Evolutionary conservation across 176 grass and related monocot genomes (phyloP).

Genomic region (Eleusine indica): DNA sequence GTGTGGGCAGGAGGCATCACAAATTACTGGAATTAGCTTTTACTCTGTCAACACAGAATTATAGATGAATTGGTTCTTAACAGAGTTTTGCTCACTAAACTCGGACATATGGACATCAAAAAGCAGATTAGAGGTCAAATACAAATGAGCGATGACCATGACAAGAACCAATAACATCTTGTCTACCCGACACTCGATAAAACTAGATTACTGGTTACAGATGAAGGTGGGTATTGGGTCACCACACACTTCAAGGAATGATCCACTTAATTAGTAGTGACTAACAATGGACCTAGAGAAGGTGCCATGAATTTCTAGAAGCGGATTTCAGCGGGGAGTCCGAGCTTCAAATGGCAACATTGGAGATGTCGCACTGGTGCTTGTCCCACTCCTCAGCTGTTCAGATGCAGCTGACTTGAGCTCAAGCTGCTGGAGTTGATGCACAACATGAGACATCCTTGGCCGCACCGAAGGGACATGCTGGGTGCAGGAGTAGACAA

Average conservation of each 20-base stretch:
- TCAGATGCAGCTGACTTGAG: slow-evolving; percentile 64
- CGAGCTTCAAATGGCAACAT: slow-evolving; percentile 91
- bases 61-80: not conserved
- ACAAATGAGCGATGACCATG: slow-evolving; percentile 25
- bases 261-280: not conserved
- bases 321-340: slow-evolving; percentile 55
- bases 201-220: slow-evolving; percentile 31
- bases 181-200: slow-evolving; percentile 1
- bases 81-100: not conserved
- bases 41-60: not conserved
- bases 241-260: slow-evolving; percentile 2
- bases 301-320: not conserved
- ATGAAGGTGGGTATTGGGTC: slow-evolving; percentile 23
- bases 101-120: not conserved
- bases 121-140: slow-evolving; percentile 4
- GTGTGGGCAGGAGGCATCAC: not conserved
- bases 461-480: slow-evolving; percentile 91
- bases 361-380: slow-evolving; percentile 85
- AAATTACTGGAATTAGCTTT: not conserved
- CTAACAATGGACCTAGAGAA: not conserved
- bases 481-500: slow-evolving; percentile 94
- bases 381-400: slow-evolving; percentile 79
- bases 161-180: not conserved
- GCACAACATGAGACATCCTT: slow-evolving; percentile 96
- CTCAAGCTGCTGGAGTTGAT: slow-evolving; percentile 89